Conservation (phyloP, 805 yeast species). For the Debaryomyces hansenii region DNA sequence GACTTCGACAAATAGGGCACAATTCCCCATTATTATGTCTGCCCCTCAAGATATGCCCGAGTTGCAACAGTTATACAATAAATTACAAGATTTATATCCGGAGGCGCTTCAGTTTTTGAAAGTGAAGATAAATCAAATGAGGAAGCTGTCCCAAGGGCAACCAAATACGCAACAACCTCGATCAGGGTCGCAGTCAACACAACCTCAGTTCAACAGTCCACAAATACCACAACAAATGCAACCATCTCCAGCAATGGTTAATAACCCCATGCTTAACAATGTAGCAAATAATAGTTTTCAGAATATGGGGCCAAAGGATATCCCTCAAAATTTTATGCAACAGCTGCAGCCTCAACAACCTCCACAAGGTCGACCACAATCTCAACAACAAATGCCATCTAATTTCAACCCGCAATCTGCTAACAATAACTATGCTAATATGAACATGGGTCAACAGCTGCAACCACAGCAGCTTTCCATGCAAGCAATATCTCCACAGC, state of each 20-base stretch:
- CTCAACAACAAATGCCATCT: conserved; percentile 2
- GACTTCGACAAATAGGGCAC: conserved; percentile 23
- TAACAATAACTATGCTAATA: conserved; percentile 6
- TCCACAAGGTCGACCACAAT: conserved; percentile 5
- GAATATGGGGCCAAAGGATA: conserved; percentile 5
- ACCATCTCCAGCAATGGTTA: conserved; percentile 1
- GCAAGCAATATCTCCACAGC: conserved; percentile 38
- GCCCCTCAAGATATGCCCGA: conserved; percentile 60
- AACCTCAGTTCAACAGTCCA: conserved; percentile 7
- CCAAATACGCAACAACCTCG: conserved; percentile 5
- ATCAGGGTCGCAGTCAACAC: conserved; percentile 9
- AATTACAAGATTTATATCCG: conserved; percentile 50
- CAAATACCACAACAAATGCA: conserved; percentile 5
- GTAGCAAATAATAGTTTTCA: conserved; percentile 3
- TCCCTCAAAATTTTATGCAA: conserved; percentile 8
- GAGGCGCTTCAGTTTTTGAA: conserved; percentile 49
- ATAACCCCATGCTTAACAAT: conserved; percentile 4
- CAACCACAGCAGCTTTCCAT: conserved; percentile 4
- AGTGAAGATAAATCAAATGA: conserved; percentile 39
- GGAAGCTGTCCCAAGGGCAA: conserved; percentile 16
- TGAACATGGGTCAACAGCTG: conserved; percentile 7
- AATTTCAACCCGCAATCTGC: conserved; percentile 3
- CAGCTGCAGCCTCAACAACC: conserved; percentile 10
- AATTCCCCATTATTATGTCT: conserved; percentile 50
- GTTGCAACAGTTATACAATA: conserved; percentile 46